phyloP scores from a whole-genome alignment of 192 early-diverging fungal species.

The Coemansia sp. region DNA sequence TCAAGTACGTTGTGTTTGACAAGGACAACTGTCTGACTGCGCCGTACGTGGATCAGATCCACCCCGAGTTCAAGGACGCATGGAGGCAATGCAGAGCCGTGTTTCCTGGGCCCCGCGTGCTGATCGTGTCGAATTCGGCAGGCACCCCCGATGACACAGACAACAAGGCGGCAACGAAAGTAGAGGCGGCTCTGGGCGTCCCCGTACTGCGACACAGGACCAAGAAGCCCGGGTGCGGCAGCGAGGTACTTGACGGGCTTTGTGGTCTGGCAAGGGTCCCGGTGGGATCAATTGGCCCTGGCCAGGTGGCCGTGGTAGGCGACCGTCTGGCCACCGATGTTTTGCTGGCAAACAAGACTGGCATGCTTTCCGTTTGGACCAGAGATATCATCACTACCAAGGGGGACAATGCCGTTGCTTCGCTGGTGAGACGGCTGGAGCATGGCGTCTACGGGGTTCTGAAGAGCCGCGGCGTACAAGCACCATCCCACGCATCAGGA shows the following conservation, averaged over 20 bases:
- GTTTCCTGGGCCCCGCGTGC: conserved; percentile 64
- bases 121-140: conserved; percentile 90
- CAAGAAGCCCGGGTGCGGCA: conserved; percentile 76
- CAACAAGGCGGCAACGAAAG: conserved; percentile 40
- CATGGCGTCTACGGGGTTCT: conserved; percentile 21
- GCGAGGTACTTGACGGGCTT: conserved; percentile 59
- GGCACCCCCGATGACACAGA: conserved; percentile 76
- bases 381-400: conserved; percentile 65
- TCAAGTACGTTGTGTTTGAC: conserved; percentile 84
- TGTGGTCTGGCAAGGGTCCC: background rate
- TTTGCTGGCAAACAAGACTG: conserved; percentile 75
- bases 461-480: background rate
- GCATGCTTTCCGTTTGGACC: conserved; percentile 71
- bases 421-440: conserved; percentile 23
- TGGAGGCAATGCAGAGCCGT: conserved; percentile 64
- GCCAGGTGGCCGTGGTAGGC: conserved; percentile 74
- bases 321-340: conserved; percentile 88
- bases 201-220: conserved; percentile 59
- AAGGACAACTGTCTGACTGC: conserved; percentile 95
- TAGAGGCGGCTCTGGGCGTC: conserved; percentile 50
- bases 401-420: conserved; percentile 77
- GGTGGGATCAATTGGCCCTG: conserved; percentile 21
- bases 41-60: conserved; percentile 70
- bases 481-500: conserved; percentile 5
- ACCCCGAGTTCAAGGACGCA: conserved; percentile 68